A percentile compares a stretch with the other conserved stretches of the same genome.
These are phyloP conservation scores for Cryphonectria nitschkei DNA, from an alignment of 2,329 filamentous ascomycete species.

Conservation along the genomic window DNA sequence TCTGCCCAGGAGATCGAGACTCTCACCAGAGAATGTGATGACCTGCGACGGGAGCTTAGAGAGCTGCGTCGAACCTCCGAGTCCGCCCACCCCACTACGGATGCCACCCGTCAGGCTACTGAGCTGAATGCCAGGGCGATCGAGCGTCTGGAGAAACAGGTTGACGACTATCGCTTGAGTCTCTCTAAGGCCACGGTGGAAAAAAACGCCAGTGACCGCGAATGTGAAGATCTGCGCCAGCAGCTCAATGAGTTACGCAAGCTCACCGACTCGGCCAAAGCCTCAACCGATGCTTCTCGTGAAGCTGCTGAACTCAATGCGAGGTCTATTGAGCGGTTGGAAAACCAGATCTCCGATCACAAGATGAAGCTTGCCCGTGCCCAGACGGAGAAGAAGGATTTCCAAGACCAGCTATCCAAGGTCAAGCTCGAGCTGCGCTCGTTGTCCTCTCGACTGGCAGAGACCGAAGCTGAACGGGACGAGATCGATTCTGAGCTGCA, in stretches of 20 bases:
- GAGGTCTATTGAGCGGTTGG: slow-evolving; percentile 55
- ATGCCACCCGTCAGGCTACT: slow-evolving; percentile 40
- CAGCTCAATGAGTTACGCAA: slow-evolving; percentile 45
- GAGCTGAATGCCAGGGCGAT: slow-evolving; percentile 46
- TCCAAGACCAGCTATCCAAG: slow-evolving; percentile 66
- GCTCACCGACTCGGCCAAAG: slow-evolving; percentile 36
- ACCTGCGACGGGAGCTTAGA: slow-evolving; percentile 49
- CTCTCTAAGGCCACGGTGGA: slow-evolving; percentile 65
- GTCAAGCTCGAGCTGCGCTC: slow-evolving; percentile 64
- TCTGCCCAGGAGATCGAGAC: slow-evolving; percentile 52
- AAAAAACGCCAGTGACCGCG: slow-evolving; percentile 47
- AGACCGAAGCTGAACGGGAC: slow-evolving; percentile 67
- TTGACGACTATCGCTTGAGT: slow-evolving; percentile 67
- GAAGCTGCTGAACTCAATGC: slow-evolving; percentile 41
- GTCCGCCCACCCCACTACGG: slow-evolving; percentile 36
- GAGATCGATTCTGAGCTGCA: slow-evolving; percentile 66
- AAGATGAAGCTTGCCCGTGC: slow-evolving; percentile 60
- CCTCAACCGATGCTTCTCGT: slow-evolving; percentile 37
- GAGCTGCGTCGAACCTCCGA: slow-evolving; percentile 36
- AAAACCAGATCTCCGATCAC: slow-evolving; percentile 60
- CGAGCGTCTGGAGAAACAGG: slow-evolving; percentile 58
- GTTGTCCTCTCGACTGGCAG: slow-evolving; percentile 58
- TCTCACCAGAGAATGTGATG: slow-evolving; percentile 50
- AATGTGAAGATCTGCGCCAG: slow-evolving; percentile 48
- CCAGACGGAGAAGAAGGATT: slow-evolving; percentile 61